Evolutionary conservation across 495 filamentous ascomycete species (phyloP), one percentile per base, ranked within the genome.

Genomic region (Filosporella fistucella): DNA sequence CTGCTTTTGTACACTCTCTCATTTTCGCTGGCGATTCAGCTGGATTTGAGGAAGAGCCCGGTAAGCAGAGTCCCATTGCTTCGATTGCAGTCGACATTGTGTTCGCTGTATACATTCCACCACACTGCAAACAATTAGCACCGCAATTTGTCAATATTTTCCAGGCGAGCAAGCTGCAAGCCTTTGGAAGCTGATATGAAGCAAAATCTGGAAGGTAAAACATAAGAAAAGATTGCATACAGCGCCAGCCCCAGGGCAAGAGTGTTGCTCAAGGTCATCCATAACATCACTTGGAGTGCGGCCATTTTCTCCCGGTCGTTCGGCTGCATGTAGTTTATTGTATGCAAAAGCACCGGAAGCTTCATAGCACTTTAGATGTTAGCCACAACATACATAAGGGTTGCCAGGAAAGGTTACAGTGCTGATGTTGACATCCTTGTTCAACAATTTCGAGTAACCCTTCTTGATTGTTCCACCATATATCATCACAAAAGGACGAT

Each of bases 61-160:
- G 91, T 13, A 96, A 74, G 2, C 81, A 82, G 18, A 98, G 75
- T 43, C 93, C 93, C 88, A 98, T 95, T 7, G 89, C 86, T 65
- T 98, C 93, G 53, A 98, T 89, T 12, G 90, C 90, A 0, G 90
- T 94, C 4, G 89, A 87, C 91, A 98, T 95, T 2, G 93, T 96
- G 64, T 98, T 98, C 45, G 93, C 93, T 2, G 93, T 98, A 66
- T 86, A 79, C 88, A 98, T 98, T 39, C 93, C 93, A 53, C 93
- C 93, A 58, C 93, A 98, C 1, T n/a, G n/a, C n/a, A n/a, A n/a
- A n/a, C n/a, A n/a, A n/a, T n/a, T n/a, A n/a, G n/a, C n/a, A n/a
- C n/a, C n/a, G n/a, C n/a, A n/a, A n/a, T n/a, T n/a, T n/a, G n/a
- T n/a, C n/a, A n/a, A n/a, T n/a, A 35, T 39, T n/a, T n/a, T n/a